These are phyloP conservation scores for Cylindrotheca closterium DNA, from an alignment of 108 stramenopile species.

Conservation along the genomic window DNA sequence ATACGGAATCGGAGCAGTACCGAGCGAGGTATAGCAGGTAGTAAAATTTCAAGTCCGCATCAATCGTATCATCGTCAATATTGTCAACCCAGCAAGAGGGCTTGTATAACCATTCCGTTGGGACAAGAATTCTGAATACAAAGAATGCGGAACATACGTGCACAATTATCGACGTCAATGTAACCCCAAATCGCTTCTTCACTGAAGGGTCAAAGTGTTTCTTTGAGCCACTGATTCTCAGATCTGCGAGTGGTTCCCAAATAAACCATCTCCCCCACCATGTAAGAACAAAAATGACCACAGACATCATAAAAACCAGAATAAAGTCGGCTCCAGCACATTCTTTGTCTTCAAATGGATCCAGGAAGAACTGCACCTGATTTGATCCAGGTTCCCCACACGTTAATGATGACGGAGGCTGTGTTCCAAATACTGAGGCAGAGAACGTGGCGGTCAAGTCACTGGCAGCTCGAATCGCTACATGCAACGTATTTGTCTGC, in stretches of 20 bases:
- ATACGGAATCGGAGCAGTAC: slow-evolving; percentile 35
- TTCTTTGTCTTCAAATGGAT: slow-evolving; percentile 11
- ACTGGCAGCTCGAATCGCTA: too few species aligned
- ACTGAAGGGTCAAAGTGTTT: slow-evolving; percentile 11
- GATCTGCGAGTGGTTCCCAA: slow-evolving; percentile 26
- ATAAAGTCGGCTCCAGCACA: slow-evolving; percentile 26
- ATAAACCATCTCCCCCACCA: slow-evolving; percentile 24
- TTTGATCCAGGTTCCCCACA: slow-evolving; percentile 6
- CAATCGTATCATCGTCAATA: slow-evolving; percentile 2
- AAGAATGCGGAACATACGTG: slow-evolving; percentile 5
- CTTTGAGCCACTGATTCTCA: slow-evolving; percentile 11
- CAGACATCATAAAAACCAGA: not conserved
- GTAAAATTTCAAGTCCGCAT: slow-evolving; percentile 39
- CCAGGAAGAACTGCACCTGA: slow-evolving; percentile 10
- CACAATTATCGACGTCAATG: slow-evolving; percentile 9
- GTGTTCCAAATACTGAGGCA: too few species aligned
- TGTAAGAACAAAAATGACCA: slow-evolving; percentile 10
- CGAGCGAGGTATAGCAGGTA: slow-evolving; percentile 46
- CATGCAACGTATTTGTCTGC: too few species aligned
- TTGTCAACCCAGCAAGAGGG: slow-evolving; percentile 8
- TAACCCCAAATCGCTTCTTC: slow-evolving; percentile 9
- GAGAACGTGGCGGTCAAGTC: too few species aligned
- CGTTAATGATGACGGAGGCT: not conserved
- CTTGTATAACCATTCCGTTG: slow-evolving; percentile 19
- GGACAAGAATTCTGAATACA: slow-evolving; percentile 4